Evolutionary conservation across 2,329 filamentous ascomycete species (phyloP), one percentile per base, ranked within the genome.

Genomic region (Beauveria caledonica): DNA sequence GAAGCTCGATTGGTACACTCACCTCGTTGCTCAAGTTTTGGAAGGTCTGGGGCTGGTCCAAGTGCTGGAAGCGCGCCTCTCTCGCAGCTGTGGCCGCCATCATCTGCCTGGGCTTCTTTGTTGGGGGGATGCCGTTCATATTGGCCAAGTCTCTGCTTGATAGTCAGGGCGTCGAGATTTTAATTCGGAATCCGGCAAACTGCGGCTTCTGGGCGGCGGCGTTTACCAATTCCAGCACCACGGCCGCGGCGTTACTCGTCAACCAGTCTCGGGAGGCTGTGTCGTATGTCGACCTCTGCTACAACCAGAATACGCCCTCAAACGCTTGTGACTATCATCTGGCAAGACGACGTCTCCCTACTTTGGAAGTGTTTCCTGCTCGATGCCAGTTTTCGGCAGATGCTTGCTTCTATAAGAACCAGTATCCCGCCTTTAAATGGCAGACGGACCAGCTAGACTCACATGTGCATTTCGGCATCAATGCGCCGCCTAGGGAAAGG

Each of bases 231-330:
- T 42, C 50, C 33, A 17, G 33, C 13, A 42, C 36, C 13, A 53
- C 50, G 15, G 36, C 50, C 3, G 21, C 50, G 0, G 25, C 50
- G 15, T 23, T 53, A 5, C 50, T 53, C 19, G 36, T 53, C 33
- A 53, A 53, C 36, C 50, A 53, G 36, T 19, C 50, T 7, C 50
- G 25, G 21, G 50, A 53, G 50, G 50, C 50, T 21, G 36, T 53
- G 36, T 53, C 50, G 3, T 53, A 53, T 23, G 50, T 53, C 50
- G 50, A 53, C 50, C 50, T 40, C 50, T 53, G 50, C 50, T 53
- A 53, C 50, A 53, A 42, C 36, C 36, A 15, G 6, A 9, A 40
- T 21, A 39, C 50, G 15, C 50, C 50, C 5, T 53, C 50, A 10
- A 27, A 42, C 36, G 19, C 33, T 3, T 53, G 50, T 9, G 36